phyloP scores from a whole-genome alignment of 108 stramenopile species.

The Cyclotella kingstonii region DNA sequence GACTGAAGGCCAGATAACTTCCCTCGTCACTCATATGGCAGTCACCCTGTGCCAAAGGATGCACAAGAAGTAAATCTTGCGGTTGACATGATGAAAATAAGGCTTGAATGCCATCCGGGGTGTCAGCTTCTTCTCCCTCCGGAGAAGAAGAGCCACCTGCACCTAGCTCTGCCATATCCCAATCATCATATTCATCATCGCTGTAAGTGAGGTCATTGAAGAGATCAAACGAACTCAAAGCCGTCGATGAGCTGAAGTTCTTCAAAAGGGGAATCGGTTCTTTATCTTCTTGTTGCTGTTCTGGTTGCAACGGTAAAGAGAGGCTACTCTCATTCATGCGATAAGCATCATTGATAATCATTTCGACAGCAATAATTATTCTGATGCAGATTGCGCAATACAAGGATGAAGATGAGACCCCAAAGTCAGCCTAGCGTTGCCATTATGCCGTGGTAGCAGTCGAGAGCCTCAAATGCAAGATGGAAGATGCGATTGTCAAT shows the following conservation, averaged over 20 bases:
- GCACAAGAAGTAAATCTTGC: conserved; percentile 20
- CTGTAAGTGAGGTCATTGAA: conserved; percentile 43
- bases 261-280: neutral
- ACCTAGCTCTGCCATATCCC: neutral
- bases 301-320: neutral
- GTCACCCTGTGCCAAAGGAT: conserved; percentile 23
- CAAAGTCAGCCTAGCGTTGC: no score
- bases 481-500: no score
- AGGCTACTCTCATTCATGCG: no score
- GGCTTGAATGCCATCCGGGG: neutral
- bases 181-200: conserved; percentile 36
- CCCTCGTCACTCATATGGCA: conserved; percentile 24
- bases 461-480: no score
- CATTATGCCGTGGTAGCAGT: no score
- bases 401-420: no score
- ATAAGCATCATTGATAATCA: no score
- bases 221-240: conserved; percentile 9
- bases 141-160: neutral
- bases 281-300: neutral
- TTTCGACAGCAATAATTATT: no score
- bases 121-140: neutral
- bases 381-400: no score
- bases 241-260: neutral
- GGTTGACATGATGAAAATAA: neutral
- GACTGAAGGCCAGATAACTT: conserved; percentile 30